These are phyloP conservation scores for Penicillium arizonense DNA, from an alignment of 495 filamentous ascomycete species.

Conservation along the genomic window DNA sequence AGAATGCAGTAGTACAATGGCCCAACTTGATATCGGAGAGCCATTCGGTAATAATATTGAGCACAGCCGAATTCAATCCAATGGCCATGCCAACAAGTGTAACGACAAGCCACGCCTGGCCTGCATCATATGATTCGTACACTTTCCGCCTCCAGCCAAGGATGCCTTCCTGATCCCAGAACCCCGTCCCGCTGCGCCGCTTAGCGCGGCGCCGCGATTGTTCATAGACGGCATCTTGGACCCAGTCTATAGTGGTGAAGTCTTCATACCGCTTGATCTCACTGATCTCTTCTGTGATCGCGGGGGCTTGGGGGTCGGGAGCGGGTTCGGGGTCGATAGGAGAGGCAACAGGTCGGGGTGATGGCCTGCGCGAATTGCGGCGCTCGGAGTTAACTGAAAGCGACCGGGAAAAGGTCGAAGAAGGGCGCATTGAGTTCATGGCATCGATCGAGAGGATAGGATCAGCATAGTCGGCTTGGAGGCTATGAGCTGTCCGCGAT, in stretches of 20 bases:
- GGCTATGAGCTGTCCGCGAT: constrained; percentile 15
- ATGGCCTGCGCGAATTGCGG: constrained; percentile 66
- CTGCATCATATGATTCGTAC: constrained; percentile 89
- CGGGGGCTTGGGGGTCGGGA: constrained; percentile 46
- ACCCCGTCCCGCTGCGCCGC: constrained; percentile 69
- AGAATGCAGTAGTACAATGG: constrained; percentile 92
- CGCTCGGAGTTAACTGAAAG: constrained; percentile 54
- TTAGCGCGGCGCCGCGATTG: constrained; percentile 75
- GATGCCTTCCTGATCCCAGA: constrained; percentile 69
- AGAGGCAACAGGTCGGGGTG: constrained; percentile 65
- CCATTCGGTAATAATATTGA: constrained; percentile 98
- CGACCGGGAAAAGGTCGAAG: constrained; percentile 55
- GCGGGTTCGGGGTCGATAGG: constrained; percentile 51
- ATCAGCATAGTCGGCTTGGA: constrained; percentile 33
- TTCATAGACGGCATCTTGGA: constrained; percentile 93
- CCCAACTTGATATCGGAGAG: constrained; percentile 93
- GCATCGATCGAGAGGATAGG: constrained; percentile 39
- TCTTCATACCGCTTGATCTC: constrained; percentile 98
- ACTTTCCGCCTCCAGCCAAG: constrained; percentile 81
- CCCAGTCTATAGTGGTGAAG: constrained; percentile 99
- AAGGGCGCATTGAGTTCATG: constrained; percentile 62
- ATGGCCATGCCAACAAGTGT: constrained; percentile 91
- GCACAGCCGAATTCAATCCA: constrained; percentile 85
- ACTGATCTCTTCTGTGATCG: constrained; percentile 91
- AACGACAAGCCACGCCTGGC: constrained; percentile 97